Percentiles rank a stretch among this genome's conserved stretches.
Evolutionary conservation across 2,329 filamentous ascomycete genomes (phyloP).

Genomic region (Cladosporium sp.): DNA sequence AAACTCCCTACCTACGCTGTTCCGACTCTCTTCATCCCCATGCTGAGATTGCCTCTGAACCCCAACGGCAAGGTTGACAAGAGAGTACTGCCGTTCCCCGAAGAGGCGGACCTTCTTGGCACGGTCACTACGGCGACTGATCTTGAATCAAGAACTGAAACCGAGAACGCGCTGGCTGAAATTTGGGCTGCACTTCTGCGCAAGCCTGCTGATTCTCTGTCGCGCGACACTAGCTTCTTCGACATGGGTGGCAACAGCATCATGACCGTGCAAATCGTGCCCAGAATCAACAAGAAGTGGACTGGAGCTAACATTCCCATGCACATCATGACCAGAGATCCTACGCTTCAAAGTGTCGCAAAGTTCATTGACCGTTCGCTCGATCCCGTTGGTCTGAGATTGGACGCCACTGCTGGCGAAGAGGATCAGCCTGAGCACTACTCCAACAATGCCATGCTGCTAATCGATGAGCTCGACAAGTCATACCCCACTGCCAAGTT

Average conservation of each 20-base stretch:
- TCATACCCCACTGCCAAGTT: conserved; percentile 23
- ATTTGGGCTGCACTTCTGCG: conserved; percentile 71
- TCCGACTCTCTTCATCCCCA: conserved; percentile 68
- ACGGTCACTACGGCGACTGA: conserved; percentile 45
- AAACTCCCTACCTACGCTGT: conserved; percentile 72
- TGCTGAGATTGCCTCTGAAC: conserved; percentile 71
- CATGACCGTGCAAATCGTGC: conserved; percentile 74
- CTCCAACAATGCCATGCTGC: conserved; percentile 49
- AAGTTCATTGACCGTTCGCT: conserved; percentile 48
- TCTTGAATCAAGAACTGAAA: conserved; percentile 50
- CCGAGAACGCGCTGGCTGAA: conserved; percentile 63
- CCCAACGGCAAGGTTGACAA: conserved; percentile 84
- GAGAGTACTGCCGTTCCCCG: conserved; percentile 74
- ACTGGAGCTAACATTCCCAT: conserved; percentile 65
- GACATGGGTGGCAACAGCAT: conserved; percentile 78
- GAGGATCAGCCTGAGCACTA: conserved; percentile 50
- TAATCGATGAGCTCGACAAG: conserved; percentile 44
- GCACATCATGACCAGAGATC: conserved; percentile 61
- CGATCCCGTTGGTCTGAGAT: conserved; percentile 45
- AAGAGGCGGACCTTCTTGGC: conserved; percentile 62
- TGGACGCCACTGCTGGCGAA: conserved; percentile 45
- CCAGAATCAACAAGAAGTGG: conserved; percentile 62
- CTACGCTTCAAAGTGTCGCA: conserved; percentile 57
- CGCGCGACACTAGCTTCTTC: conserved; percentile 64
- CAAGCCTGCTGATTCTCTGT: conserved; percentile 61